phyloP scores from a whole-genome alignment of 306 rosid species.

The Hylodesmum podocarpum region DNA sequence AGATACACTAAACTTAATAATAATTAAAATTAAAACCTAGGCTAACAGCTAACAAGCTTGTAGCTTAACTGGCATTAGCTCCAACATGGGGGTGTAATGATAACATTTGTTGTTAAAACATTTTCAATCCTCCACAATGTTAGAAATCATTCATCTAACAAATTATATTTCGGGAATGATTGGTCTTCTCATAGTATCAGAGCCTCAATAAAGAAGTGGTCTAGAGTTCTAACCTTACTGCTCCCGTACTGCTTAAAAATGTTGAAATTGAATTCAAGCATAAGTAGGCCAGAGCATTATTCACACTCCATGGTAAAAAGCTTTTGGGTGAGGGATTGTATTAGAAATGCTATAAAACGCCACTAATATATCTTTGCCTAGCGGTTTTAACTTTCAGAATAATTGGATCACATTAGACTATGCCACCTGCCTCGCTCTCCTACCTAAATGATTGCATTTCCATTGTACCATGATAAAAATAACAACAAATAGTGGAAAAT shows the following conservation, averaged over 20 bases:
- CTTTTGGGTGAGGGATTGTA: not conserved
- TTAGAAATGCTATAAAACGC: not conserved
- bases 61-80: slow-evolving; percentile 7
- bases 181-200: not conserved
- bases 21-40: not conserved
- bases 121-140: not conserved
- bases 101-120: not conserved
- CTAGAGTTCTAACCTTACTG: not conserved
- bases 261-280: not conserved
- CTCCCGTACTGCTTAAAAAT: not conserved
- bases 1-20: not conserved
- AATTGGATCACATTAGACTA: not conserved
- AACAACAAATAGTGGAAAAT: not conserved
- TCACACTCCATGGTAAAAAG: not conserved
- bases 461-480: not conserved
- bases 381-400: not conserved
- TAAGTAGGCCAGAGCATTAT: not conserved
- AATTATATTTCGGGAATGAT: not conserved
- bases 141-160: not conserved
- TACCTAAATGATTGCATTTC: not conserved
- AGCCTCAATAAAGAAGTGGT: not conserved
- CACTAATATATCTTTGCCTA: not conserved
- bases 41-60: not conserved
- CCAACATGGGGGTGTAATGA: not conserved
- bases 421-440: not conserved